Evolutionary conservation across 257 asterid species (phyloP).

Genomic region (Echium plantagineum): DNA sequence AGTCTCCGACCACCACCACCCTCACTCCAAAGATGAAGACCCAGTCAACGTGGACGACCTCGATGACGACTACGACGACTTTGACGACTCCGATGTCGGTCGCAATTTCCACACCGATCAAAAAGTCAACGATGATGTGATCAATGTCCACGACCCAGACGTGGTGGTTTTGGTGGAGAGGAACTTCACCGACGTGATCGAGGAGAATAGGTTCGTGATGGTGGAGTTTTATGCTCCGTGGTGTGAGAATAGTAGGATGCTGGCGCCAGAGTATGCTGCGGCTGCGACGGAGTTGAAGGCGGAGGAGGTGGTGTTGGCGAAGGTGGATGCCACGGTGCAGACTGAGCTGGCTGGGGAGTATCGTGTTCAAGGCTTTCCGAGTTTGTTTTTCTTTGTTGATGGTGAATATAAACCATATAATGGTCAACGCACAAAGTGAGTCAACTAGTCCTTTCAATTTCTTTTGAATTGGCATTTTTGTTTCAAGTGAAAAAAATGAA

Average conservation of each 20-base stretch:
- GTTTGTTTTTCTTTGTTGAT: conserved; percentile 59
- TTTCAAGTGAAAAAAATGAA: too few relatives aligned
- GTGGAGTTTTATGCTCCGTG: conserved; percentile 93
- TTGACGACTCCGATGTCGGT: conserved; percentile 30
- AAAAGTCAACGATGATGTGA: conserved; percentile 6
- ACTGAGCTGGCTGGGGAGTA: conserved; percentile 60
- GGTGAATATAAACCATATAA: conserved; percentile 64
- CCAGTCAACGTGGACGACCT: conserved; percentile 27
- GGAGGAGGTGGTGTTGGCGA: conserved; percentile 62
- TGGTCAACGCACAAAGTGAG: conserved; percentile 74
- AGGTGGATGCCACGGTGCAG: conserved; percentile 72
- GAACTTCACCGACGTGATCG: conserved; percentile 58
- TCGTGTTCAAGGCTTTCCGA: conserved; percentile 77
- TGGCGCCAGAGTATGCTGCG: conserved; percentile 82
- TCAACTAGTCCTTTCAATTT: neutral
- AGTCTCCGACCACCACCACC: conserved; percentile 24
- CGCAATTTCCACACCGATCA: conserved; percentile 6
- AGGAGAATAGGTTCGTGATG: conserved; percentile 58
- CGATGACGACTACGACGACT: conserved; percentile 25
- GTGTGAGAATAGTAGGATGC: conserved; percentile 78
- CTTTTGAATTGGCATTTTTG: too few relatives aligned
- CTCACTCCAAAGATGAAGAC: conserved; percentile 37
- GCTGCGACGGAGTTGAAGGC: conserved; percentile 74
- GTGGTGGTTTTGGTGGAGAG: conserved; percentile 54
- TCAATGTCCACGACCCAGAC: conserved; percentile 60